Base-by-base conservation (phyloP, 495 filamentous ascomycete genomes). In the Massariosphaeria phaeospora region DNA sequence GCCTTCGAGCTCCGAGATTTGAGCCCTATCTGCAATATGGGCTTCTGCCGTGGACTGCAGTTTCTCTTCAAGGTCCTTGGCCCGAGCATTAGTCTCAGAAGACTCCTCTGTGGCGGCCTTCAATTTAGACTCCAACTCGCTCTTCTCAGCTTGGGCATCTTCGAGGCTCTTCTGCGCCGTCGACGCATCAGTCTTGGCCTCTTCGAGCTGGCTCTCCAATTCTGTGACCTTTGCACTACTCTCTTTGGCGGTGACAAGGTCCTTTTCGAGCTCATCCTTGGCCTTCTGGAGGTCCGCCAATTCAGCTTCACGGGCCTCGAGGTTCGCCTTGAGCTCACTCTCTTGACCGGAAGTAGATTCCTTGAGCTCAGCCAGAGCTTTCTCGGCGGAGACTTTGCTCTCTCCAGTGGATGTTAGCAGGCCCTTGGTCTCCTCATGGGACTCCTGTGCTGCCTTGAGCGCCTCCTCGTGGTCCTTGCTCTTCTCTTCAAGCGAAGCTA, bases 211-310 rank as follows among this genome's bases (percentile, higher is more conserved):
- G 1, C 36, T 10, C 25, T 45, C 23, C 10, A 47, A 15, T 30
- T 41, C 35, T 4, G 50, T 23, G 9, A 39, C 47, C 11, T 52
- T 45, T 7, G 29, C 45, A 27, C 33, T 34, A 15, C 48, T 24
- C 30, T 40, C 42, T 36, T 56, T 56, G 20, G 41, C 41, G 21
- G 41, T 5, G 2, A 8, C 33, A 24, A 49, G 51, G 4, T 49
- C 51, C 20, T 54, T 11, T 33, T 61, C 34, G 11, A 46, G 43
- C 24, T 56, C 20, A n/a, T 35, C 52, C 31, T 48, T 48, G 31
- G 30, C 20, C 9, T 3, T 48, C 27, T 23, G 3, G 18, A 30
- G 8, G n/a, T 46, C 52, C 1, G 26, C 54, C 13, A 51, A 17
- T 18, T 57, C 24, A 15, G 46, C 38, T 3, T 25, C 17, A 12